A percentile compares a stretch with the other conserved stretches of the same genome.
Evolutionary conservation across 306 rosid species (phyloP).

Genomic region (Vigna nakashimae): DNA sequence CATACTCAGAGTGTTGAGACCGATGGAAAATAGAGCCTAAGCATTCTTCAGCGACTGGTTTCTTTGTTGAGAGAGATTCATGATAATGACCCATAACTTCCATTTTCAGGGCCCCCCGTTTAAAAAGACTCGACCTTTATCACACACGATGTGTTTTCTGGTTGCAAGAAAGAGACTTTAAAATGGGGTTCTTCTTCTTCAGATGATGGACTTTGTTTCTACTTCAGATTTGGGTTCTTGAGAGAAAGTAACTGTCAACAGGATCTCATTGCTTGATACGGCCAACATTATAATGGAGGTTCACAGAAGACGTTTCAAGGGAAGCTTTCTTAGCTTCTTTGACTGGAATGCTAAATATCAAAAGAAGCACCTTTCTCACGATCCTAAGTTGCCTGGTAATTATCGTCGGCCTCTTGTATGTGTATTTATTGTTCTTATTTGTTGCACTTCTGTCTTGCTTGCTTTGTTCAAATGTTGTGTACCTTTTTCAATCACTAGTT

Average conservation of each 20-base stretch:
- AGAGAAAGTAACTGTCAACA: not conserved
- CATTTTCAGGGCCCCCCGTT: conserved; percentile 37
- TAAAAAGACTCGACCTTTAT: conserved; percentile 12
- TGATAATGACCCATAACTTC: conserved; percentile 40
- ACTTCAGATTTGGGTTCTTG: conserved; percentile 22
- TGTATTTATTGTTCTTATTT: not conserved
- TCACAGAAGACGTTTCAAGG: conserved; percentile 74
- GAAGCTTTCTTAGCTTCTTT: conserved; percentile 78
- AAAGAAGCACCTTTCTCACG: conserved; percentile 61
- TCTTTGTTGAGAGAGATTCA: conserved; percentile 6
- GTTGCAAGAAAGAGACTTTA: conserved; percentile 11
- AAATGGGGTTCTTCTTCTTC: conserved; percentile 49
- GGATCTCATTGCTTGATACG: not conserved
- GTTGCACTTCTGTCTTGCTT: conserved; percentile 8
- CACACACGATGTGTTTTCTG: not conserved
- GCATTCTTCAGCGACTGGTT: not conserved
- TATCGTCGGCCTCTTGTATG: not conserved
- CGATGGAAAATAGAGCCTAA: not conserved
- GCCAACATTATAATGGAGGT: conserved; percentile 60
- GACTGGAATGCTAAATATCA: conserved; percentile 81
- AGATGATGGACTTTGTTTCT: conserved; percentile 24
- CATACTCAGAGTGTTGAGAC: too few species aligned
- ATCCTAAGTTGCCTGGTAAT: conserved; percentile 60
- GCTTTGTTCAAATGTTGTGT: conserved; percentile 28
- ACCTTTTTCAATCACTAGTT: not conserved